Conservation (phyloP, 1,284 basidiomycete species). For the Ganoderma lucidum region DNA sequence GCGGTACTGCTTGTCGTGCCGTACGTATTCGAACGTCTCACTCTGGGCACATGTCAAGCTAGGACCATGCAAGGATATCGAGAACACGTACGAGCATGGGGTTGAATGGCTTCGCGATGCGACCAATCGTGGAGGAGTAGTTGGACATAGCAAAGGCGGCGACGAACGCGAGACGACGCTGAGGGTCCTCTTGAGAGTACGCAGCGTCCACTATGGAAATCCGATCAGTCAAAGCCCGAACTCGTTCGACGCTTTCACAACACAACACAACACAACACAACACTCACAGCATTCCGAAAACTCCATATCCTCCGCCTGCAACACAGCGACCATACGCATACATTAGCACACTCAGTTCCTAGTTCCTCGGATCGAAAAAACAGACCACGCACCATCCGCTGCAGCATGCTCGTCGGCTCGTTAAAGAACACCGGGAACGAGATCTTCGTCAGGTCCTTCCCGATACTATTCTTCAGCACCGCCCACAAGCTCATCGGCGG, state of each 20-base stretch:
- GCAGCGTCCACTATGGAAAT: constrained; percentile 80
- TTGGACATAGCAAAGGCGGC: constrained; percentile 99
- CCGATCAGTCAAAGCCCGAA: background rate
- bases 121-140: constrained; percentile 94
- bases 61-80: background rate
- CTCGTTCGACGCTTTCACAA: constrained; percentile 1
- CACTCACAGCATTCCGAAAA: constrained; percentile 90
- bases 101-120: constrained; percentile 97
- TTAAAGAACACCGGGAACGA: constrained; percentile 97
- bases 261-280: constrained; percentile 51
- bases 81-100: constrained; percentile 79
- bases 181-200: constrained; percentile 77
- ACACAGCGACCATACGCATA: background rate
- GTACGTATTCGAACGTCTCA: constrained; percentile 96
- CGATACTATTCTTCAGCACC: constrained; percentile 95
- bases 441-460: constrained; percentile 97
- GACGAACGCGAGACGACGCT: constrained; percentile 90
- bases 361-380: background rate
- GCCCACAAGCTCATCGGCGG: constrained; percentile 95
- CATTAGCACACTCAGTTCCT: background rate
- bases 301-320: constrained; percentile 92
- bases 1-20: constrained; percentile 88
- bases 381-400: constrained; percentile 67
- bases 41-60: constrained; percentile 44
- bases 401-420: constrained; percentile 95